Evolutionary conservation across 2,329 filamentous ascomycete genomes (phyloP), one percentile per base, ranked within the genome.

Genomic region (Colletotrichum salicis): DNA sequence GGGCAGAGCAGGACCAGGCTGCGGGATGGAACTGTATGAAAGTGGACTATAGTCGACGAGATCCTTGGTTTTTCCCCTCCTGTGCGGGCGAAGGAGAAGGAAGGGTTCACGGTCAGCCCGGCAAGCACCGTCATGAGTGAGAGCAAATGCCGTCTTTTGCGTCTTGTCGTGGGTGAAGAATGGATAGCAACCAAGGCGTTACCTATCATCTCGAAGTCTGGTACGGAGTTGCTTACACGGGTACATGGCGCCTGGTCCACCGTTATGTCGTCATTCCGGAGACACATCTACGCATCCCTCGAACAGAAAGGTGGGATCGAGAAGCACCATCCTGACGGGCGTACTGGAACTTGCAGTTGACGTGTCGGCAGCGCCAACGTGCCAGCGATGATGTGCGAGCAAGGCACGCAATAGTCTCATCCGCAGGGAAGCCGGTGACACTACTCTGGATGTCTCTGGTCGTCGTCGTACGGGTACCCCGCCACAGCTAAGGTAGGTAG

Each of bases 241-340:
- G 54, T 27, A 29, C 57, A 13, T 29, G 56, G 29, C 63, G 45
- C 19, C 27, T 31, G 58, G 65, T 57, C 68, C 68, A 68, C 64
- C 64, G 19, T 22, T 15, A 71, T 68, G 64, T 60, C 69, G 64
- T 71, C 69, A 71, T 71, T 68, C 69, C 69, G 64, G 69, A 27
- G 41, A 67, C 35, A 41, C 58, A 56, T 68, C n/a, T 33, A 64
- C 48, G 67, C 55, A 67, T 48, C 45, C n/a, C 57, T 48, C 19
- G 52, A 27, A 55, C 37, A 5, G 7, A 41, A 41, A 29, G 61
- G 41, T 60, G 55, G 55, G 55, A 60, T 66, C 31, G 41, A 61
- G 52, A 27, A 54, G 15, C 15, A 31, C 11, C 35, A 41, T 24
- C 31, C 31, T 12, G 22, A 24, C 12, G 56, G 33, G 33, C 22